Evolutionary conservation across 169 alveolate genomes (phyloP).

Genomic region (Plasmodium inui): DNA sequence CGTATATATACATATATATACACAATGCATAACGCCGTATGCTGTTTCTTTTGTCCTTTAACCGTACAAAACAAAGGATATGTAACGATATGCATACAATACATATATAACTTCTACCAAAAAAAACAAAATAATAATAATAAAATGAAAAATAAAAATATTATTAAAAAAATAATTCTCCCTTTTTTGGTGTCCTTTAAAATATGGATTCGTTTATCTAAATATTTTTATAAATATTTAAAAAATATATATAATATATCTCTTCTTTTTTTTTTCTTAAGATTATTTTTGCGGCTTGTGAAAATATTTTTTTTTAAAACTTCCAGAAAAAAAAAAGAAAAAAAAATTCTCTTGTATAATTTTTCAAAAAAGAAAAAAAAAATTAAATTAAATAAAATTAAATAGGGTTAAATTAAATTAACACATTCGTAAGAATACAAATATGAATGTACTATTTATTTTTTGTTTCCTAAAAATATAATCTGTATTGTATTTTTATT

Average conservation of each 20-base stretch:
- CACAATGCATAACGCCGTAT: neutral
- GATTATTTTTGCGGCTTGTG: conserved; percentile 29
- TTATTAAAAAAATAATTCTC: conserved; percentile 1
- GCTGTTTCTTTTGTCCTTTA: neutral
- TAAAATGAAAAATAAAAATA: neutral
- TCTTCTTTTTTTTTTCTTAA: conserved; percentile 10
- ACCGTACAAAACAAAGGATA: neutral
- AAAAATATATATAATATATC: neutral
- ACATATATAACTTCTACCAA: neutral
- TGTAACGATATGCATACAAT: neutral
- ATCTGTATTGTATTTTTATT: neutral
- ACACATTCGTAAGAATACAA: conserved; percentile 36
- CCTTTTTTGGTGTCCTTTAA: conserved; percentile 16
- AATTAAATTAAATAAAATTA: neutral
- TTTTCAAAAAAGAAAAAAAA: conserved; percentile 8
- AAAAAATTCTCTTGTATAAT: neutral
- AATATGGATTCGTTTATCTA: conserved; percentile 5
- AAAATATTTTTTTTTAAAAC: conserved; percentile 11
- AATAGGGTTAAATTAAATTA: conserved; percentile 6
- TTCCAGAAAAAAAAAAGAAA: conserved; percentile 24
- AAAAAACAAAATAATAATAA: conserved; percentile 3
- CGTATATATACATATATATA: neutral
- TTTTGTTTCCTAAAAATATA: conserved; percentile 3
- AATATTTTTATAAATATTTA: neutral
- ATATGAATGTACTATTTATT: neutral